Conservation (phyloP, 306 rosid species). For the barrel medic (Medicago truncatula) region DNA sequence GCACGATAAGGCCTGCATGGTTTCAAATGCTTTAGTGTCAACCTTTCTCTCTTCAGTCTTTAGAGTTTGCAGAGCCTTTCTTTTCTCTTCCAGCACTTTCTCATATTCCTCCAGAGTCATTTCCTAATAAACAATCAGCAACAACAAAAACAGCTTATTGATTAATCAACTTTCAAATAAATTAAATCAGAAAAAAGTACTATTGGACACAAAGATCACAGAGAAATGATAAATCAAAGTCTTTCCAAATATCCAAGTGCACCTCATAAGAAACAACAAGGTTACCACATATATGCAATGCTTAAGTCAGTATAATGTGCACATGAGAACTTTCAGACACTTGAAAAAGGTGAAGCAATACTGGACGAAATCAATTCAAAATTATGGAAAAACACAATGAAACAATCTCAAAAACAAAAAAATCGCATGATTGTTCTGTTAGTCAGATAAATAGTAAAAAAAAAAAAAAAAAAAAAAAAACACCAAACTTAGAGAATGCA, state of each 20-base stretch:
- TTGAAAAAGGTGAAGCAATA: not conserved
- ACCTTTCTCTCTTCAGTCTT: conserved; percentile 85
- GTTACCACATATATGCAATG: too few species aligned
- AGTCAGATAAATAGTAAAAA: not conserved
- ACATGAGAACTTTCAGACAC: not conserved
- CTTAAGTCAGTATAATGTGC: too few species aligned
- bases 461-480: not conserved
- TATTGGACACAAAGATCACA: not conserved
- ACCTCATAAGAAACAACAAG: too few species aligned
- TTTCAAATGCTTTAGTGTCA: conserved; percentile 67
- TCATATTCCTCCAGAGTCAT: conserved; percentile 95
- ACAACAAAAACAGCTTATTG: not conserved
- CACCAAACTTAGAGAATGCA: not conserved
- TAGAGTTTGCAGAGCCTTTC: conserved; percentile 68
- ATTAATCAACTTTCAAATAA: not conserved
- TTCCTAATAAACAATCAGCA: conserved; percentile 57
- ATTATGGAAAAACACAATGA: not conserved
- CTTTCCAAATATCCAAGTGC: not conserved
- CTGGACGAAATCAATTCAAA: not conserved
- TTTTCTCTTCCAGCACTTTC: conserved; percentile 88
- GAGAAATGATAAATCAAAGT: not conserved
- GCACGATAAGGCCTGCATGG: conserved; percentile 85
- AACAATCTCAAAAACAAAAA: not conserved
- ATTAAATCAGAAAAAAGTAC: not conserved
- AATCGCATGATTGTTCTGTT: not conserved